Evolutionary conservation across 202 grass and related monocot species (phyloP).

Genomic region (Setaria italica): DNA sequence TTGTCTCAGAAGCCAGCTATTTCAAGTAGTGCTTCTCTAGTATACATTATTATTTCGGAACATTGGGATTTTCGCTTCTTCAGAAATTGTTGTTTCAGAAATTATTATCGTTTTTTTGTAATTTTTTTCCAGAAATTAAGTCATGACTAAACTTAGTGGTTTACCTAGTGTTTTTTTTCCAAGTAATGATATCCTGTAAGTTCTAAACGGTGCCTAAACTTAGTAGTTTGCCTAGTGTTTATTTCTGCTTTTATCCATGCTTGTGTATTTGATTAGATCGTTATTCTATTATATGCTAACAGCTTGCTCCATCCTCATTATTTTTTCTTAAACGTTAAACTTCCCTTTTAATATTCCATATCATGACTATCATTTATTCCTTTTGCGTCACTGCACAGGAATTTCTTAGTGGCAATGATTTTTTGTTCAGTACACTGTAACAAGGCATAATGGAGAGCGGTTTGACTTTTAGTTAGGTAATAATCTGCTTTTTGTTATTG

Average conservation of each 20-base stretch:
- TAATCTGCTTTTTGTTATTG: neutral
- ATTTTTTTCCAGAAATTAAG: neutral
- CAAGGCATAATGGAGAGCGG: neutral
- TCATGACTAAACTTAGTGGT: neutral
- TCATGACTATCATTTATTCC: too few species aligned
- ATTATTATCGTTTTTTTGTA: too few species aligned
- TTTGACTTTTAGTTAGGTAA: neutral
- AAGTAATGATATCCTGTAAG: neutral
- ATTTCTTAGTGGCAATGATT: neutral
- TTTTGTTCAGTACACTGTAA: neutral
- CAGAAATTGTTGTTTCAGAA: too few species aligned
- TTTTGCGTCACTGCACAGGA: neutral
- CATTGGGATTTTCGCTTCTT: neutral
- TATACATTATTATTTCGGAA: neutral
- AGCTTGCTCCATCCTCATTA: neutral
- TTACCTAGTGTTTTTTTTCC: neutral
- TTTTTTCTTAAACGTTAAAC: too few species aligned
- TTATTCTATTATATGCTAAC: neutral
- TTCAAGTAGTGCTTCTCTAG: neutral
- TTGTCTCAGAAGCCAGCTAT: neutral
- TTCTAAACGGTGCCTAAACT: neutral
- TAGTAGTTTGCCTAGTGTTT: neutral
- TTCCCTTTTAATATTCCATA: neutral
- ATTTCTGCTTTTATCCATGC: neutral
- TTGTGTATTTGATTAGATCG: conserved; percentile 1